phyloP scores from a whole-genome alignment of 441 rosid species.

The Manihot esculenta region DNA sequence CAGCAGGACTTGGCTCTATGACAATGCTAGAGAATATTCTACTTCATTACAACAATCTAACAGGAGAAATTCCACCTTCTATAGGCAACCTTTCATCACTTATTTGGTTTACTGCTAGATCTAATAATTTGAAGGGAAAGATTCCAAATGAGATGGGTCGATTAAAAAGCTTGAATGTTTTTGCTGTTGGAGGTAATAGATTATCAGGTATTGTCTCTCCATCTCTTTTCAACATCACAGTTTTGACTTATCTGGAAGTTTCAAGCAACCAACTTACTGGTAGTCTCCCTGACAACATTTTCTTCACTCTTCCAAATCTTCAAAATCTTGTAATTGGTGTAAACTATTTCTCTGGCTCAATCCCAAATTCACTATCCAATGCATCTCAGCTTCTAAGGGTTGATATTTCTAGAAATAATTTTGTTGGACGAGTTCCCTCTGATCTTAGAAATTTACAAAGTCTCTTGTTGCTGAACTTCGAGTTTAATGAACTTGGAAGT shows the following conservation, averaged over 20 bases:
- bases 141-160: constrained; percentile 1
- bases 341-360: no score
- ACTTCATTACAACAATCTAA: neutral
- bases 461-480: neutral
- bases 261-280: no score
- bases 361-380: constrained; percentile 1
- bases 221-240: neutral
- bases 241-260: neutral
- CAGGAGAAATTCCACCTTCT: neutral
- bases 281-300: neutral
- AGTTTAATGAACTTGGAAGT: neutral
- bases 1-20: neutral
- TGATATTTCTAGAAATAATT: neutral
- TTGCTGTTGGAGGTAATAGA: neutral
- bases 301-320: neutral
- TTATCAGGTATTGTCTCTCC: constrained; percentile 6
- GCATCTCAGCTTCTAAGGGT: neutral
- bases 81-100: constrained; percentile 6
- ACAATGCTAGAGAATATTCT: neutral
- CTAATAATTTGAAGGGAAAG: neutral
- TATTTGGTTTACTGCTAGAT: neutral
- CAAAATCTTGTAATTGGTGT: neutral
- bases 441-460: neutral
- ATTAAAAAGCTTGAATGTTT: neutral
- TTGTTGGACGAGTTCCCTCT: neutral